These are phyloP conservation scores for Macadamia integrifolia DNA, from an alignment of 164 flowering plant species.

Conservation along the genomic window DNA sequence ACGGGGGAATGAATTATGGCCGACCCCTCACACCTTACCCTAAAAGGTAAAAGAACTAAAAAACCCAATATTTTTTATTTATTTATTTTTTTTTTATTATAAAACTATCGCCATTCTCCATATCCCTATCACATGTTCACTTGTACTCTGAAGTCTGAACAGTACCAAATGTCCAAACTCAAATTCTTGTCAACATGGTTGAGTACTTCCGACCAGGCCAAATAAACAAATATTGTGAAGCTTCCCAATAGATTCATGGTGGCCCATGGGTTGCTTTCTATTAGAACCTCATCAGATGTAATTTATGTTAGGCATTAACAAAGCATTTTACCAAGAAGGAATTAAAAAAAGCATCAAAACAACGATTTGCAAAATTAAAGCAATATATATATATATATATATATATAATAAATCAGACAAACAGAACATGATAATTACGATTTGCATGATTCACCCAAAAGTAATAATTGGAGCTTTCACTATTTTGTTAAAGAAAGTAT, in stretches of 20 bases:
- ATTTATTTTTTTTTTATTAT: background rate
- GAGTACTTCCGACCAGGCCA: slow-evolving; percentile 2
- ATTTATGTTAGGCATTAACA: too few species aligned
- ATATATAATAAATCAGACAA: too few species aligned
- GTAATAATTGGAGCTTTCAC: too few species aligned
- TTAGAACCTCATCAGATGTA: too few species aligned
- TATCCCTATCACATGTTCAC: background rate
- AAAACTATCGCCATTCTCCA: background rate
- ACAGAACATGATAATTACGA: too few species aligned
- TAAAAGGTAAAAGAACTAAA: background rate
- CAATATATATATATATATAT: too few species aligned
- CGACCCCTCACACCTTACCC: background rate
- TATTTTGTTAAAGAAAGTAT: too few species aligned
- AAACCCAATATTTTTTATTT: background rate
- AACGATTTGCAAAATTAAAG: too few species aligned
- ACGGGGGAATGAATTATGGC: slow-evolving; percentile 10
- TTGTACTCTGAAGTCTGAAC: background rate
- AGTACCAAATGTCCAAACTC: slow-evolving; percentile 5
- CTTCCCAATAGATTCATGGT: background rate
- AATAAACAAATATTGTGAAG: background rate
- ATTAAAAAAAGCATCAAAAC: too few species aligned
- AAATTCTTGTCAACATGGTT: slow-evolving; percentile 15
- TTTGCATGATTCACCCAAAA: too few species aligned
- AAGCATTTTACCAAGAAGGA: too few species aligned
- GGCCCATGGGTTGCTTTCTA: background rate